phyloP scores from a whole-genome alignment of 768 basidiomycete species.

The Kwoniella heveanensis region DNA sequence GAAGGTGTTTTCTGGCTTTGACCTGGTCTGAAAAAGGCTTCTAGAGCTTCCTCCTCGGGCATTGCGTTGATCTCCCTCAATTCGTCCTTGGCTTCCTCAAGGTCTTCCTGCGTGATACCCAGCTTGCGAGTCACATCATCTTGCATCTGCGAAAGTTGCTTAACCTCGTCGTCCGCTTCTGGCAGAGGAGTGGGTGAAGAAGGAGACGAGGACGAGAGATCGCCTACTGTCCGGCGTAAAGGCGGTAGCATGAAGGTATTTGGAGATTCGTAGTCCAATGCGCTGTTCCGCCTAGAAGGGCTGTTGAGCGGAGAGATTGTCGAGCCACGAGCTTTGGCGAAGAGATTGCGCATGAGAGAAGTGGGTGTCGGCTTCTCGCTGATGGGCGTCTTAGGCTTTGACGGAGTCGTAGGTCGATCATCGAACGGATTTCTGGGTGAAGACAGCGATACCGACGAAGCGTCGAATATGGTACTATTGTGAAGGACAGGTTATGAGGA shows the following conservation, averaged over 20 bases:
- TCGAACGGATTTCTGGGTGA: slow-evolving; percentile 36
- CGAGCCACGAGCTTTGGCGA: slow-evolving; percentile 33
- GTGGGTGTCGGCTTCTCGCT: slow-evolving; percentile 46
- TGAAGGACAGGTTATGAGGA: background rate
- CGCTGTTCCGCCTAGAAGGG: slow-evolving; percentile 23
- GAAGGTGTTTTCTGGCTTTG: slow-evolving; percentile 19
- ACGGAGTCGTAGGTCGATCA: slow-evolving; percentile 28
- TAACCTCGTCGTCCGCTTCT: slow-evolving; percentile 11
- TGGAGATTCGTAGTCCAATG: slow-evolving; percentile 13
- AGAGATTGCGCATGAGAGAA: slow-evolving; percentile 42
- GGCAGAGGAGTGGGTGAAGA: slow-evolving; percentile 30
- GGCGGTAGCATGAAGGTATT: slow-evolving; percentile 40
- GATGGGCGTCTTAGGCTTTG: slow-evolving; percentile 33
- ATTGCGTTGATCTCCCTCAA: slow-evolving; percentile 22
- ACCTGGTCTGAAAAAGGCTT: slow-evolving; percentile 19
- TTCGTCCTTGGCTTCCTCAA: slow-evolving; percentile 27
- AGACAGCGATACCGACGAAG: slow-evolving; percentile 41
- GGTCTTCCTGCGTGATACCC: slow-evolving; percentile 23
- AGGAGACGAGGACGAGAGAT: slow-evolving; percentile 35
- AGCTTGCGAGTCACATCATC: slow-evolving; percentile 10
- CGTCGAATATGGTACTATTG: slow-evolving; percentile 48
- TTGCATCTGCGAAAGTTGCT: slow-evolving; percentile 11
- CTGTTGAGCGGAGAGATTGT: slow-evolving; percentile 32
- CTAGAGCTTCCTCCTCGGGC: slow-evolving; percentile 18
- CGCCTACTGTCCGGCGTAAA: slow-evolving; percentile 23